Conservation (phyloP, 2,329 filamentous ascomycete species). For the Aspergillus carbonarius region DNA sequence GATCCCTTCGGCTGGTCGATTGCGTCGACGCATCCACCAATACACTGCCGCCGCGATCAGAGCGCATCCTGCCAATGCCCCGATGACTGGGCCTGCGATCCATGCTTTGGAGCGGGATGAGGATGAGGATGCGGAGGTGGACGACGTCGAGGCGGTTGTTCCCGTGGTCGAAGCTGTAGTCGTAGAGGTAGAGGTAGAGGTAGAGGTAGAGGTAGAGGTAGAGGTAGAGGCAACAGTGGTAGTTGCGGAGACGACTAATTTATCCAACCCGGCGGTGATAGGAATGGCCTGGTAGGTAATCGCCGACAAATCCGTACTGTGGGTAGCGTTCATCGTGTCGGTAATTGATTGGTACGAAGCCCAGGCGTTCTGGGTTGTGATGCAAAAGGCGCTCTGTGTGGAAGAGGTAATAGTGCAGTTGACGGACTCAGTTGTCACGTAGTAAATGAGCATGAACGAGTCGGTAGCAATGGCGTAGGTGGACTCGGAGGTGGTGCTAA, state of each 20-base stretch:
- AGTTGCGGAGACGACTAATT: background rate
- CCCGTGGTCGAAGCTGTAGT: background rate
- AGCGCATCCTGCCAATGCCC: background rate
- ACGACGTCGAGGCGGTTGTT: too few relatives aligned
- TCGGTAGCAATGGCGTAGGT: background rate
- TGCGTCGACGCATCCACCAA: background rate
- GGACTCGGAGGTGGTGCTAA: background rate
- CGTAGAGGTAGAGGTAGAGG: too few relatives aligned
- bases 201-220: too few relatives aligned
- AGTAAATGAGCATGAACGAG: background rate
- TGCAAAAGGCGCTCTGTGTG: background rate
- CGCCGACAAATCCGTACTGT: background rate
- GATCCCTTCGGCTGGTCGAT: too few relatives aligned
- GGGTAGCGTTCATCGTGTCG: background rate
- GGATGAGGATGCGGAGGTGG: too few relatives aligned
- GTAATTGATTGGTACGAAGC: background rate
- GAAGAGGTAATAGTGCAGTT: background rate
- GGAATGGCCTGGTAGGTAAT: background rate
- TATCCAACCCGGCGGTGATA: background rate
- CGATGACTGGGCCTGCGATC: background rate
- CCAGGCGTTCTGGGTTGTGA: background rate
- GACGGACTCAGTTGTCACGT: background rate
- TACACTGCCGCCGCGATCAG: background rate
- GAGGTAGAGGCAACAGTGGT: background rate
- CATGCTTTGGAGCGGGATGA: background rate